These are phyloP conservation scores for Saccharomyces hybrid DNA, from an alignment of 1,139 yeast genomes.

Conservation along the genomic window DNA sequence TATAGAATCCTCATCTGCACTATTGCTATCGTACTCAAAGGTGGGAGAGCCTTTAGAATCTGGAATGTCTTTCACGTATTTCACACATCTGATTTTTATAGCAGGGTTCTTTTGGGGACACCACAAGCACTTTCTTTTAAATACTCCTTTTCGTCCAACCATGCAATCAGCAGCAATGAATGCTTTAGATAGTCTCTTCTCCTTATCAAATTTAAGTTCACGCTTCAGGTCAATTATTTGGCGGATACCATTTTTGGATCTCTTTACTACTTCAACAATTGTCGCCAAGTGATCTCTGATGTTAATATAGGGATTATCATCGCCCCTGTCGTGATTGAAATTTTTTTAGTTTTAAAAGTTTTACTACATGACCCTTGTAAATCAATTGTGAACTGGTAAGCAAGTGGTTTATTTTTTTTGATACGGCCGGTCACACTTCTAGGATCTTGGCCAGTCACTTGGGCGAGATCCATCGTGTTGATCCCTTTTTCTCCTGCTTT, in stretches of 20 bases:
- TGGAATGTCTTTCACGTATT: constrained; percentile 45
- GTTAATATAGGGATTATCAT: constrained; percentile 32
- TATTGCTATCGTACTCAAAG: constrained; percentile 24
- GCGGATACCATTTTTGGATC: constrained; percentile 62
- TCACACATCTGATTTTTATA: constrained; percentile 49
- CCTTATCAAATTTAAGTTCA: constrained; percentile 50
- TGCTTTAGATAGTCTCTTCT: constrained; percentile 39
- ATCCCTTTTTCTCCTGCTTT: constrained; percentile 49
- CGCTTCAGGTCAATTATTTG: constrained; percentile 57
- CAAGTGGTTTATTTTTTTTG: constrained; percentile 43
- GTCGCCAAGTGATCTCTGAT: constrained; percentile 34
- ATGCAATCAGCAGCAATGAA: constrained; percentile 47
- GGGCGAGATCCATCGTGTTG: constrained; percentile 48
- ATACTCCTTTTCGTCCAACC: constrained; percentile 46
- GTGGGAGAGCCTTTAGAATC: constrained; percentile 22
- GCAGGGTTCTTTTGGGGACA: constrained; percentile 42
- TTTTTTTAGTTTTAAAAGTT: constrained; percentile 40
- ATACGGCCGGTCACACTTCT: constrained; percentile 60
- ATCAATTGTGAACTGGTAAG: constrained; percentile 40
- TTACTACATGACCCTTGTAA: constrained; percentile 43
- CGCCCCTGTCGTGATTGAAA: constrained; percentile 30
- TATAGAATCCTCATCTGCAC: constrained; percentile 25
- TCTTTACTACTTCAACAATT: constrained; percentile 49
- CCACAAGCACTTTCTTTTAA: constrained; percentile 53
- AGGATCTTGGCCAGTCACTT: constrained; percentile 59